These are phyloP conservation scores for Curvularia hawaiiensis DNA, from an alignment of 2,329 filamentous ascomycete species.

Conservation along the genomic window DNA sequence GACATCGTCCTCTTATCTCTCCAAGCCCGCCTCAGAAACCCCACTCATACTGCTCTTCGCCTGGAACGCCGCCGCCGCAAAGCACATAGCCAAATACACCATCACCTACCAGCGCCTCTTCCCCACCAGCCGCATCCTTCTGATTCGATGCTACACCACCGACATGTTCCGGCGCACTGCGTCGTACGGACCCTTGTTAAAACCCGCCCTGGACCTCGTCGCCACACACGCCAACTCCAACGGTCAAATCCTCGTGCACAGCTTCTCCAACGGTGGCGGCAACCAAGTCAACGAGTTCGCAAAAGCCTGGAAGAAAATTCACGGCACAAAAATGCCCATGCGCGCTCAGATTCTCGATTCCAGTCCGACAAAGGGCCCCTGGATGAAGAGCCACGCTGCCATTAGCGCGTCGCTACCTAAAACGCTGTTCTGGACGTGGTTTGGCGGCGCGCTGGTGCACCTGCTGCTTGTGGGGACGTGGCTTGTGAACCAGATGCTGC, in stretches of 20 bases:
- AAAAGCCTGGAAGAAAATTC: constrained; percentile 34
- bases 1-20: constrained; percentile 26
- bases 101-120: constrained; percentile 38
- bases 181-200: constrained; percentile 23
- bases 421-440: constrained; percentile 30
- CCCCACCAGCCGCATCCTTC: constrained; percentile 38
- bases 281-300: constrained; percentile 42
- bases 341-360: constrained; percentile 42
- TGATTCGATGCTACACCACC: constrained; percentile 34
- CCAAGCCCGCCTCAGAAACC: constrained; percentile 12
- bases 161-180: constrained; percentile 38
- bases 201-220: constrained; percentile 36
- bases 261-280: constrained; percentile 46
- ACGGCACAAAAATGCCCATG: constrained; percentile 32
- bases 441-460: constrained; percentile 37
- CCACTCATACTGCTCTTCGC: constrained; percentile 42
- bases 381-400: constrained; percentile 39
- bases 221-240: constrained; percentile 22
- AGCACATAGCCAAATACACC: constrained; percentile 48
- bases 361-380: constrained; percentile 40
- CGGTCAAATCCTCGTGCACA: constrained; percentile 41
- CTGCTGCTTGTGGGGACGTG: constrained; percentile 31
- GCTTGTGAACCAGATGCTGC: constrained; percentile 19
- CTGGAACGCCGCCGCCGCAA: constrained; percentile 44
- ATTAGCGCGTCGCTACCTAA: constrained; percentile 37